These are phyloP conservation scores for Metschnikowia peoriensis DNA, from an alignment of 805 yeast genomes.

Conservation along the genomic window DNA sequence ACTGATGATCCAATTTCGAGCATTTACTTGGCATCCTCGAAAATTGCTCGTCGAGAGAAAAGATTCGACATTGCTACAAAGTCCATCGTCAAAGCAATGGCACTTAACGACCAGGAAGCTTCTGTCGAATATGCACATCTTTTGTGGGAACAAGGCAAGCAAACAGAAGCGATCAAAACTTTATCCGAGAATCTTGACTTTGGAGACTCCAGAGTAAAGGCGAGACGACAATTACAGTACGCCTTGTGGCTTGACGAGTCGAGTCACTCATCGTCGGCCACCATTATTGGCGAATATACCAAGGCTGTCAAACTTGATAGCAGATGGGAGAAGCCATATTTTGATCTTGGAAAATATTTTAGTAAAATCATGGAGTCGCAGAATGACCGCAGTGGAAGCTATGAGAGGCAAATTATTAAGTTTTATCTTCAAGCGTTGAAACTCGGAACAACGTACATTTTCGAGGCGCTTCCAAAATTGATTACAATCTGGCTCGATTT, in stretches of 20 bases:
- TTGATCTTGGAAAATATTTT: conserved; percentile 74
- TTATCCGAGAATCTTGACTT: conserved; percentile 43
- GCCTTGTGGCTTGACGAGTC: conserved; percentile 88
- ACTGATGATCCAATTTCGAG: conserved; percentile 41
- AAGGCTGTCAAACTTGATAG: conserved; percentile 54
- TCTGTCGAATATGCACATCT: conserved; percentile 78
- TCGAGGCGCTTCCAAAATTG: conserved; percentile 87
- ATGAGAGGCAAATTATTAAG: conserved; percentile 54
- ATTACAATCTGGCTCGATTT: conserved; percentile 90
- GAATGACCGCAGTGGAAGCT: conserved; percentile 45
- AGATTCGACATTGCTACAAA: conserved; percentile 72
- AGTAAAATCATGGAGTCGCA: conserved; percentile 75
- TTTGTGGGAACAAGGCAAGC: conserved; percentile 88
- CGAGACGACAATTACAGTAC: conserved; percentile 65
- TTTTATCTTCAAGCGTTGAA: conserved; percentile 59
- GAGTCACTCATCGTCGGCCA: conserved; percentile 74
- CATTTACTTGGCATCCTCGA: conserved; percentile 59
- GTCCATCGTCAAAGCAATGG: conserved; percentile 60
- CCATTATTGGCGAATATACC: conserved; percentile 67
- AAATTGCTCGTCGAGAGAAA: conserved; percentile 63
- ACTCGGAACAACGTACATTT: conserved; percentile 62
- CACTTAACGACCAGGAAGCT: conserved; percentile 42
- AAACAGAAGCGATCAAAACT: conserved; percentile 73
- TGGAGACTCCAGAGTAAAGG: conserved; percentile 20
- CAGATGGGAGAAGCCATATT: conserved; percentile 76